phyloP scores from a whole-genome alignment of 1,284 basidiomycete genomes.

The Irpex sp. region DNA sequence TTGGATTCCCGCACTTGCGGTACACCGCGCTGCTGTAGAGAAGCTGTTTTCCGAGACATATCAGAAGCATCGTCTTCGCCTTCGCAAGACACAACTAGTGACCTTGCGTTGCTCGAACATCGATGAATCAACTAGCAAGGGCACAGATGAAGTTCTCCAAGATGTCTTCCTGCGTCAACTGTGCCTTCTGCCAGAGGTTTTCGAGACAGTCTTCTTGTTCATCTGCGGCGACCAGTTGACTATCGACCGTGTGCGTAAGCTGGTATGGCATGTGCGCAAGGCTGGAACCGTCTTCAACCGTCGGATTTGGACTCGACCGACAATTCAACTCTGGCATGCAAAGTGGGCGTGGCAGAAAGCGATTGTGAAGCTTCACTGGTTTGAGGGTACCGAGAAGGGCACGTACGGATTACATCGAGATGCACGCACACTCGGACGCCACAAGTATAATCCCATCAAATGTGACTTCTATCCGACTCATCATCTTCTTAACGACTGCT shows the following conservation, averaged over 20 bases:
- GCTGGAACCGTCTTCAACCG: background rate
- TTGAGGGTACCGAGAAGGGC: background rate
- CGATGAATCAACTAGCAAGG: slow-evolving; percentile 1
- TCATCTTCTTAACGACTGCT: background rate
- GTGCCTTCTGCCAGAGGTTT: background rate
- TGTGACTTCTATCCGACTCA: slow-evolving; percentile 6
- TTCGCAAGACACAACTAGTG: background rate
- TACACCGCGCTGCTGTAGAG: background rate
- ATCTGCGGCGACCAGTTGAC: slow-evolving; percentile 3
- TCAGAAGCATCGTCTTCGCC: background rate
- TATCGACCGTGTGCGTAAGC: background rate
- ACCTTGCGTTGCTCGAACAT: background rate
- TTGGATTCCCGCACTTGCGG: background rate
- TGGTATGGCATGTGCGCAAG: background rate
- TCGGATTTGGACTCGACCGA: background rate
- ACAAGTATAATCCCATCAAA: background rate
- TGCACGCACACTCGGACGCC: background rate
- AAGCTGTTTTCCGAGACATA: background rate
- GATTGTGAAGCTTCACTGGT: background rate
- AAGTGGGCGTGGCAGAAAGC: background rate
- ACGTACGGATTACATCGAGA: background rate
- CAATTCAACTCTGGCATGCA: background rate
- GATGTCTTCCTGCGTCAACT: background rate
- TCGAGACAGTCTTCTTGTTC: background rate
- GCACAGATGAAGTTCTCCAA: background rate